Evolutionary conservation across 805 yeast species (phyloP).

Genomic region (Lachancea nothofagi): DNA sequence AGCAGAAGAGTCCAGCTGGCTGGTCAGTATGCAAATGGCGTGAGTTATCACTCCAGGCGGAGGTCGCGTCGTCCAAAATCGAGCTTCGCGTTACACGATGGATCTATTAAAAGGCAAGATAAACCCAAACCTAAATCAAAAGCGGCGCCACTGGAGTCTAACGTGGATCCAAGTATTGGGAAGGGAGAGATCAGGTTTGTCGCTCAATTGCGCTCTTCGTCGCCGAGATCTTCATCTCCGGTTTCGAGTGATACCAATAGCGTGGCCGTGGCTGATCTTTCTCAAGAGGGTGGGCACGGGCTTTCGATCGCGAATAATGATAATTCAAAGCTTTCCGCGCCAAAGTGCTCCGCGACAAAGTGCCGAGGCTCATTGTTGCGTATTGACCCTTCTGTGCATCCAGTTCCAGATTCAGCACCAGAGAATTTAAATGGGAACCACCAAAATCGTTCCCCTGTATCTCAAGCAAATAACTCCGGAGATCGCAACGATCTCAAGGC

Average conservation of each 20-base stretch:
- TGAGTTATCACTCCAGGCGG: slow-evolving; percentile 1
- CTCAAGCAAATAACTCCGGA: not conserved
- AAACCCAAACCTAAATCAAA: not conserved
- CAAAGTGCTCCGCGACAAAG: too few relatives aligned
- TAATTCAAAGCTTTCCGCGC: too few relatives aligned
- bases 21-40: slow-evolving; percentile 3
- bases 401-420: too few relatives aligned
- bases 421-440: too few relatives aligned
- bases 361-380: too few relatives aligned
- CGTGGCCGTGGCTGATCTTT: not conserved
- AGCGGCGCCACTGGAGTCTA: not conserved
- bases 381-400: too few relatives aligned
- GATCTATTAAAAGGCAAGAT: too few relatives aligned
- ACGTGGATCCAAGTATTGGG: too few relatives aligned
- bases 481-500: too few relatives aligned
- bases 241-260: not conserved
- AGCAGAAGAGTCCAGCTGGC: slow-evolving; percentile 8
- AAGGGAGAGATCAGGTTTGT: not conserved
- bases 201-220: not conserved
- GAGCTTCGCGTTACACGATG: not conserved
- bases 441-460: too few relatives aligned
- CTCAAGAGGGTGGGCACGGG: too few relatives aligned
- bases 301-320: too few relatives aligned
- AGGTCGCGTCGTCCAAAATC: slow-evolving; percentile 3
- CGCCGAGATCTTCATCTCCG: not conserved